Evolutionary conservation across 2,329 filamentous ascomycete genomes (phyloP), one percentile per base, ranked within the genome.

Genomic region (Cercospora sp.): DNA sequence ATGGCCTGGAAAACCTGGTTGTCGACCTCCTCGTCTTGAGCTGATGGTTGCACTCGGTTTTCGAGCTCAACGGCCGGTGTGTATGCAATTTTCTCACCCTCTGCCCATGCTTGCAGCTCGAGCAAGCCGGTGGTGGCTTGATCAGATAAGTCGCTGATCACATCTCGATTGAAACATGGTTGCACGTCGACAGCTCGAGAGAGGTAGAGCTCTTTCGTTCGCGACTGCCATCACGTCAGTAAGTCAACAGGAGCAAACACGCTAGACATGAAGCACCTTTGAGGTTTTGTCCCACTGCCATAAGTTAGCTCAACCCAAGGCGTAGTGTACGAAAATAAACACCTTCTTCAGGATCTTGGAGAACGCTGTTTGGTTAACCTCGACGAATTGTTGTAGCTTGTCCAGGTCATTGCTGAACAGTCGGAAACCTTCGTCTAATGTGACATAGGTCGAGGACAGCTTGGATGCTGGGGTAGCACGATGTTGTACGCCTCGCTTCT

Each of bases 281-380:
- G 94, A 97, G 1, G 94, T 97, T 87, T 99, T 99, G 82, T 99
- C 95, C 95, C 95, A 99, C 87, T 89, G 77, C 63, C 67, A 71
- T 66, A 71, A 61, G 81, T 82, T 76, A 84, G 82, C 76, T 68
- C 45, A 73, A 67, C 74, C 66, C 68, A 67, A 62, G 43, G 43
- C 66, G 65, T 55, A 61, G 55, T 65, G 65, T 16, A 69, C 59
- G 64, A 66, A 68, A 67, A 24, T 66, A 61, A 74, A 79, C 77
- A 89, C 88, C 86, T 99, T 99, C 83, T 99, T 99, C 71, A 99
- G 83, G 68, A 99, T 99, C 81, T 99, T 99, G 30, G 94, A 97
- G 79, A 98, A 97, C 16, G 94, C 95, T 1, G 93, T 97, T 76
- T 95, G 94, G 78, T 99, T 99, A 78, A 98, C 92, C 80, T 98